Base-by-base conservation (phyloP, 345 rosid genomes). In the Pugionium cornutum region DNA sequence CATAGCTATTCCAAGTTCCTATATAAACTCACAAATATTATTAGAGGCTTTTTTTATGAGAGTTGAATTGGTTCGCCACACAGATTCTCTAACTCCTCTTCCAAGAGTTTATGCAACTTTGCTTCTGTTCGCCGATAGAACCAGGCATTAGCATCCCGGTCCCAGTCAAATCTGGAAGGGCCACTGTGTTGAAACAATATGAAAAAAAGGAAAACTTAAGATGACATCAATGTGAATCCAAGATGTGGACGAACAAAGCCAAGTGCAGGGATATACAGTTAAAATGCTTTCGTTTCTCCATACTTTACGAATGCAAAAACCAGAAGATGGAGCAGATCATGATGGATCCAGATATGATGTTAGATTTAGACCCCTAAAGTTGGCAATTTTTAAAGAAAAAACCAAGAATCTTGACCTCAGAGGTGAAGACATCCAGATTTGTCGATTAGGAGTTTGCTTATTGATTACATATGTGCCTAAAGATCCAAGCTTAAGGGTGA, bases 81-180 rank as follows among this genome's bases (percentile, higher is more conserved):
- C 11, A 86, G 77, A 55, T 76, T 77, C 80, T 80, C 75, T 60
- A 92, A 70, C 72, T 92, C 98, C 36, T 69, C 82, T 78, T 89
- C 96, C 58, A 92, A 70, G 34, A 89, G 74, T 65, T 66, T 44
- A 27, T 78, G 66, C 64, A 92, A 76, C 62, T 81, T 84, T 49
- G 89, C 90, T 76, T 76, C 83, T 0, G 83, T 89, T 61, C 98
- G 71, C 46, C 92, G 77, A 51, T 92, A 92, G 31, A 92, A 72
- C 98, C 98, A 89, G 26, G 84, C 79, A 63, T 81, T 73, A 46
- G 86, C 75, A 58, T 75, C 75, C 50, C 1, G 74, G 68, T 92
- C 98, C 98, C 98, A 92, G 66, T 92, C 96, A 55, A 85, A 89
- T 59, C 92, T 81, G 27, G 96, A 81, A 6, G 98, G 98, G 49